Evolutionary conservation across 169 alveolate species (phyloP), one percentile per base, ranked within the genome.

Genomic region (Eimeria maxima): DNA sequence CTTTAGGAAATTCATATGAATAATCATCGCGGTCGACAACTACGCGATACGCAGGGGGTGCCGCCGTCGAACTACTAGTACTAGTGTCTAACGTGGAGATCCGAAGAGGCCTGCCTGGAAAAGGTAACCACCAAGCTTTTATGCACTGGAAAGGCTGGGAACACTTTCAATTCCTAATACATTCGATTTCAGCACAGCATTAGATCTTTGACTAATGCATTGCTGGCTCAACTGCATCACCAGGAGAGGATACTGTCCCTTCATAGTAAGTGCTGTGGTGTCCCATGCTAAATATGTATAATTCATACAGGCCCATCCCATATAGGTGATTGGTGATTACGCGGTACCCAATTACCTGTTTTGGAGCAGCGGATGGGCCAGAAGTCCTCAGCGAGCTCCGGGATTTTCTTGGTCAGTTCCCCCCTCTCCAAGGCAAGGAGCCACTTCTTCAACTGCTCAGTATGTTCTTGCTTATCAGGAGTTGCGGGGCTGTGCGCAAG

Each of bases 401-500:
- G 93, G 44, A 87, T 2, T 42, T 60, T 60, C 65, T 60, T 38
- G 16, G 22, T 63, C 55, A 87, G 16, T 60, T 57, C 44, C 22
- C 93, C 93, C 4, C 60, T 63, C 57, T 87, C 83, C 18, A 87
- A 47, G 29, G 81, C 93, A 65, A 38, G 3, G 4, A 63, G 93
- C 65, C 57, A 57, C 67, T 24, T 27, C 38, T 65, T 20, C 42
- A 87, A 44, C 50, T 87, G 93, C 47, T 87, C 93, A 29, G 20
- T 63, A 47, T 87, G 93, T 29, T 33, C 71, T 63, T n/a, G 65
- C 10, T 16, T 87, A 87, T 87, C 93, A 6, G 93, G 93, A 63
- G 93, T 63, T 29, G 81, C 93, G 7, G 93, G 83, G n/a, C 93
- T 87, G 93, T 81, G 63, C 20, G 93, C 60, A 63, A 11, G 74